A percentile compares a stretch with the other conserved stretches of the same genome.
phyloP scores from a whole-genome alignment of 2,329 filamentous ascomycete genomes.

The Hymenoscyphus fraxineus region DNA sequence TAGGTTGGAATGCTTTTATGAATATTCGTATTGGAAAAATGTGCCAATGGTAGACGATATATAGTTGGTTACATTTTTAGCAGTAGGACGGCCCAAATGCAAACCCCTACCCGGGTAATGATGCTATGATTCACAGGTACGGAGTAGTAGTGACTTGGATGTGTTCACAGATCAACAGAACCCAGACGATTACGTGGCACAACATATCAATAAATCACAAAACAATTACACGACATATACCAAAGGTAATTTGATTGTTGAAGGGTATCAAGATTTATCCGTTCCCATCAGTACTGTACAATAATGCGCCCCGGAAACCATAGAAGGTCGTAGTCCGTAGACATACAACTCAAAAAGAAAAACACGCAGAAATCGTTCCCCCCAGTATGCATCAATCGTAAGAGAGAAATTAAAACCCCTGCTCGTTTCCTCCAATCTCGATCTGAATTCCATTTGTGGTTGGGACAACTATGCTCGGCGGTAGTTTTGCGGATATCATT shows the following conservation, averaged over 20 bases:
- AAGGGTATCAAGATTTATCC: slow-evolving; percentile 15
- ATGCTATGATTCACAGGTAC: neutral
- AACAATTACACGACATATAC: neutral
- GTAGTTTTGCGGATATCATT: neutral
- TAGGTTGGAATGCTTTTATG: no score
- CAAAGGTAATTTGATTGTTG: neutral
- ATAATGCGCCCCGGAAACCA: slow-evolving; percentile 8
- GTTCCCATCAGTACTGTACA: slow-evolving; percentile 15
- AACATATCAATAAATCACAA: neutral
- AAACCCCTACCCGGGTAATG: neutral
- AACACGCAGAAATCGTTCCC: slow-evolving; percentile 7
- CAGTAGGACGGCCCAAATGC: no score
- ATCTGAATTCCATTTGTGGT: neutral
- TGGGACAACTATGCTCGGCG: neutral
- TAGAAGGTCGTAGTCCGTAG: slow-evolving; percentile 23
- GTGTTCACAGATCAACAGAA: neutral
- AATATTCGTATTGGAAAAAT: no score
- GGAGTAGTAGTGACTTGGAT: neutral
- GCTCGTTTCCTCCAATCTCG: neutral
- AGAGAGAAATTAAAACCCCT: neutral
- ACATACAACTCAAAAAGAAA: slow-evolving; percentile 21
- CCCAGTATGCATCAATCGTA: neutral
- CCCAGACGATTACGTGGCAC: neutral
- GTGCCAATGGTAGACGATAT: no score
- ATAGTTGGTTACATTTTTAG: no score